Conservation (phyloP, 495 filamentous ascomycete species). For the Recurvomyces mirabilis region DNA sequence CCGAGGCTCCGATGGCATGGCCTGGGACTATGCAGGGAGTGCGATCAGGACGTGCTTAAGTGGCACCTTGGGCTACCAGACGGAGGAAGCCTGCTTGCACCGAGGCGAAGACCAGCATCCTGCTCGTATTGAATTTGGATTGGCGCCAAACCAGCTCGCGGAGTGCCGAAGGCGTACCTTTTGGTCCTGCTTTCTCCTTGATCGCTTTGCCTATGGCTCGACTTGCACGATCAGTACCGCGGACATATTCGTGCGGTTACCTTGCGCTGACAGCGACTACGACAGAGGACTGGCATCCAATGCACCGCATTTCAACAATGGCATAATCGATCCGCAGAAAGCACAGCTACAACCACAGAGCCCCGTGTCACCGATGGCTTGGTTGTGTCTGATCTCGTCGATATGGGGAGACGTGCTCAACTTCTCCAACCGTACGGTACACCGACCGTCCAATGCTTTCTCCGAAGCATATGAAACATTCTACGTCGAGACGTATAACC, state of each 20-base stretch:
- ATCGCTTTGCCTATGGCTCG: conserved; percentile 45
- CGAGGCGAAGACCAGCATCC: conserved; percentile 29
- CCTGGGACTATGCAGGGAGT: conserved; percentile 49
- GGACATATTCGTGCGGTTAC: conserved; percentile 52
- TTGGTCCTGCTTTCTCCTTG: conserved; percentile 44
- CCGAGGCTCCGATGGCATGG: conserved; percentile 39
- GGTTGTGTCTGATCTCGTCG: conserved; percentile 47
- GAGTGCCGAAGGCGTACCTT: conserved; percentile 59
- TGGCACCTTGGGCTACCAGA: conserved; percentile 45
- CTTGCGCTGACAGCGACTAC: conserved; percentile 46
- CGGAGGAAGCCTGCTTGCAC: conserved; percentile 45
- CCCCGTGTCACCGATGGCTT: conserved; percentile 44
- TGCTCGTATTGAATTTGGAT: conserved; percentile 24
- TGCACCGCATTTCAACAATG: conserved; percentile 47
- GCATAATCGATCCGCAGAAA: conserved; percentile 25
- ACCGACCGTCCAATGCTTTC: conserved; percentile 38
- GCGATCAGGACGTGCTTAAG: conserved; percentile 43
- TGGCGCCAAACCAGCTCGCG: conserved; percentile 30
- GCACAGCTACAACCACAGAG: conserved; percentile 3
- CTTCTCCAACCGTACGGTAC: conserved; percentile 43
- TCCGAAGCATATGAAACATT: conserved; percentile 38
- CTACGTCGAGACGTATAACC: conserved; percentile 37
- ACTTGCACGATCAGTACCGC: conserved; percentile 38
- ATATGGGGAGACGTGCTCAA: conserved; percentile 55
- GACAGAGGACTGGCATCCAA: conserved; percentile 38